These are phyloP conservation scores for Aspergillus pseudoviridinutans DNA, from an alignment of 2,329 filamentous ascomycete species.

Conservation along the genomic window DNA sequence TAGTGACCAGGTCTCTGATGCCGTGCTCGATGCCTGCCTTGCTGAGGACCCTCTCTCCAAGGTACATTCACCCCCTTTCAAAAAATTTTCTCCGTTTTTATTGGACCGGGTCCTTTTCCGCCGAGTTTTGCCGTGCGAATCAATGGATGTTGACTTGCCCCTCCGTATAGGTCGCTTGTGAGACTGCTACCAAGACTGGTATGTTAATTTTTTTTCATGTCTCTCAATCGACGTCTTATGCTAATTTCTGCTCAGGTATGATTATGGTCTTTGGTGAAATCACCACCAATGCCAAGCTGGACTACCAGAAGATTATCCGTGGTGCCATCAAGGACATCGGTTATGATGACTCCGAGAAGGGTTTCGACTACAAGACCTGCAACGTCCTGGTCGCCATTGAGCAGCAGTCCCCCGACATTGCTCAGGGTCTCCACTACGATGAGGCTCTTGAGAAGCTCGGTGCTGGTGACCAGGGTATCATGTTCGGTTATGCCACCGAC, in stretches of 20 bases:
- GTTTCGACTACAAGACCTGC: constrained; percentile 99
- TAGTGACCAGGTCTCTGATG: constrained; percentile 94
- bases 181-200: constrained; percentile 99
- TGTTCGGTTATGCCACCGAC: constrained; percentile 99
- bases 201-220: constrained; percentile 31
- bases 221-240: constrained; percentile 11
- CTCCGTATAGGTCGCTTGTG: constrained; percentile 69
- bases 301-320: constrained; percentile 98
- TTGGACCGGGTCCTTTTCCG: constrained; percentile 5
- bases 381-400: constrained; percentile 98
- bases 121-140: constrained; percentile 4
- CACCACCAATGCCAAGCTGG: constrained; percentile 88
- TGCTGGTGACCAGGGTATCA: constrained; percentile 99
- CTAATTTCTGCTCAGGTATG: constrained; percentile 53
- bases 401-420: constrained; percentile 98
- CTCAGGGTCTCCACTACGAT: constrained; percentile 97
- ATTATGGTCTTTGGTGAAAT: constrained; percentile 99
- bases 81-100: not conserved
- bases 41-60: constrained; percentile 94
- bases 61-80: constrained; percentile 37
- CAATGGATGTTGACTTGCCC: constrained; percentile 8
- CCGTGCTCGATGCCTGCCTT: constrained; percentile 96
- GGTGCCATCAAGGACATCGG: constrained; percentile 96
- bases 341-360: constrained; percentile 95
- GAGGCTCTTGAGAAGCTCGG: constrained; percentile 95